Base-by-base conservation (phyloP, 2,329 filamentous ascomycete genomes). In the Fusarium cyanostomum region DNA sequence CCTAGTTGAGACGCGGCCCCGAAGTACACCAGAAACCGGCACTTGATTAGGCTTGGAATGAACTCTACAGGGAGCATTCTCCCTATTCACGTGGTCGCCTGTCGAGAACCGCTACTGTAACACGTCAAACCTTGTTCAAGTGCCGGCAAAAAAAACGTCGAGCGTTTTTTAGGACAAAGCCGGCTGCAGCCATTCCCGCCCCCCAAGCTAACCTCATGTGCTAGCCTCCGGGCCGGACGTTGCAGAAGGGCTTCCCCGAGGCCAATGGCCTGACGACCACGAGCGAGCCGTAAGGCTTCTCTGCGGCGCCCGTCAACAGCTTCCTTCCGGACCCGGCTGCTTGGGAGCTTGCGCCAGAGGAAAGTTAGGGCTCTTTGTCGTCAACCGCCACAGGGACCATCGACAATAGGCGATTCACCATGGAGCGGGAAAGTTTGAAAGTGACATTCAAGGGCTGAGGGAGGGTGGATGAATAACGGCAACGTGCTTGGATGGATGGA, bases 121-220 rank as follows among this genome's bases (percentile, higher is more conserved):
- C n/a, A 34, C 6, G 5, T 7, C 34, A 49, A 39, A 43, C 41
- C 27, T 31, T 43, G 34, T 24, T 26, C 34, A 33, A 26, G 11
- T 28, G 10, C 26, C 33, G 31, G 12, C 16, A 33, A 10, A 18
- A 31, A n/a, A 30, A 49, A 24, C 21, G n/a, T 24, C 48, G 26
- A 15, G 35, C 35, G 35, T 31, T 44, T 12, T 37, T 26, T 37
- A 41, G 18, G 26, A 42, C 50, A 28, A 8, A 31, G 15, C 42
- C 13, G 59, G 33, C 34, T 46, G 43, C 46, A 62, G 56, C 59
- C 56, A 43, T 62, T 60, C 59, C 59, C 59, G 59, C 46, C 27
- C n/a, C n/a, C 31, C n/a, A 27, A 30, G 24, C 44, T 37, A 39
- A 31, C 41, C 41, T 44, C 28, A 18, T 4, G 42, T 24, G 30